Base-by-base conservation (phyloP, 106 monocot species). In the Acanthochlamys bracteata region DNA sequence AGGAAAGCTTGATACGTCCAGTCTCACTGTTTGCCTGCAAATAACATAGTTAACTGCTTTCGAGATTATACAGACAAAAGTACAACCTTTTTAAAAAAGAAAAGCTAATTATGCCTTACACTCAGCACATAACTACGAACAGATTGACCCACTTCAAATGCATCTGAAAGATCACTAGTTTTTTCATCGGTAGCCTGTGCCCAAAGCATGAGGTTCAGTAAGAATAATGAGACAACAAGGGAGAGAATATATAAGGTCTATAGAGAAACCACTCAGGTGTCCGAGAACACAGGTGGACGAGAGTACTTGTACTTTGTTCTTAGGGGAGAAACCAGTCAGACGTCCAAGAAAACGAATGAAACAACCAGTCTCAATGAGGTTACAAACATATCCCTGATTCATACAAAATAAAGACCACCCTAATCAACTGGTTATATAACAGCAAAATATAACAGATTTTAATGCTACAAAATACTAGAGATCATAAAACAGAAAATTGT, bases 291-390 rank as follows among this genome's bases (percentile, higher is more conserved):
- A n/a, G n/a, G n/a, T n/a, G n/a, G n/a, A n/a, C n/a, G n/a, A n/a
- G n/a, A n/a, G 39, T 43, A 76, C 9, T 0, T 49, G 52, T 84
- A 96, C 91, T 78, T 78, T 91, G 60, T 69, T 68, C 74, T 85
- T 74, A 14, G 84, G 79, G 59, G 74, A 85, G 66, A 91, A 98
- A 73, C 91, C 96, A 61, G 91, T 98, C 57, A 98, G 74, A 42
- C 73, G 79, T 42, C 96, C 96, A 75, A 98, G 80, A 81, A 88
- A 98, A 12, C 96, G 91, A 77, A 98, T 81, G 73, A 98, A 98
- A 55, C 88, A 91, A 11, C 96, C 96, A 62, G 59, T 65, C 58
- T 74, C 88, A 79, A 91, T 98, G 6, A 98, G 59, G 67, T 98
- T 98, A 74, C 88, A 88, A 59, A 98, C 72, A 75, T 91, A 98